Base-by-base conservation (phyloP, 805 yeast genomes). In the Zygoascus ofunaensis region DNA sequence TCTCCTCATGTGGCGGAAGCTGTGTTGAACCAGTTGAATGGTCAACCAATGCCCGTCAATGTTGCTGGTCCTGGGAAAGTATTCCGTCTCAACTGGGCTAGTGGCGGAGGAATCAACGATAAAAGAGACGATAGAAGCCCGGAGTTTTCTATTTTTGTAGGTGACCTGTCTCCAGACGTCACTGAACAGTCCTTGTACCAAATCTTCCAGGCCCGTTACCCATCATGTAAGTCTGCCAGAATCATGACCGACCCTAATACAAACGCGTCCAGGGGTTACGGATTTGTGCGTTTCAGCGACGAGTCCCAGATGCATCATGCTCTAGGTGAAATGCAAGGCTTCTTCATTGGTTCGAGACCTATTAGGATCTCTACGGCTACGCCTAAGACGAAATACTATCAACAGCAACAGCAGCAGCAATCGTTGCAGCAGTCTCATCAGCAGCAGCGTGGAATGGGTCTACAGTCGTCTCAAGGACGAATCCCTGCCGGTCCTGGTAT, bases 51-150 rank as follows among this genome's bases (percentile, higher is more conserved):
- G 33, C 92, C 94, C 12, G 66, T 77, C 26, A 69, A 73, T 50
- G 17, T 37, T 10, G n/a, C 41, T 24, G 41, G 30, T 18, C 43
- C 43, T 19, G 37, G 37, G 19, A 74, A 73, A 42, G 59, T 62
- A 32, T 74, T 87, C 56, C 82, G 80, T 60, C 66, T 87, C 46
- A 87, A 87, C 61, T 82, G 92, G 87, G 92, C 95, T 1, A 71
- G 82, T 30, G 81, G 81, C 18, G 67, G 73, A 23, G 62, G 64
- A 19, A 49, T 58, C 24, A 47, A 54, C n/a, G 59, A 56, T 41
- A 53, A 54, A 35, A 51, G 55, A 2, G 61, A 56, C 30, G 61
- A 54, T 42, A 56, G 59, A 15, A 52, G 57, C 15, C 63, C 65
- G 23, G 87, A 80, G 51, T 72, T 62, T 51, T 81, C 95, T 1